Base-by-base conservation (phyloP, 1,139 yeast species). In the Sugiyamaella neomexicana region DNA sequence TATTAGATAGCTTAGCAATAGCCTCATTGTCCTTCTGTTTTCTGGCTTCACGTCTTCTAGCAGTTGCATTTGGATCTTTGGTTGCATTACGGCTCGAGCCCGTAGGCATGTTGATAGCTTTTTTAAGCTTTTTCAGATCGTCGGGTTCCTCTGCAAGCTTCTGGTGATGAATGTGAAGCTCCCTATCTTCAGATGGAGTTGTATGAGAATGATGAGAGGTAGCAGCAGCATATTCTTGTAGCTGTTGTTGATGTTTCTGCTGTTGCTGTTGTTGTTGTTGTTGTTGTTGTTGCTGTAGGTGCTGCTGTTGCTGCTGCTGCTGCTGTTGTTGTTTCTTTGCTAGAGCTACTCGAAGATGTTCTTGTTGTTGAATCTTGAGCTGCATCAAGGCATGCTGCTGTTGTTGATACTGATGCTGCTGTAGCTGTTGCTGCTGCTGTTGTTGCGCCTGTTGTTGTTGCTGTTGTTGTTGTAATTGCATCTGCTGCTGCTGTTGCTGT, bases 11-110 rank as follows among this genome's bases (percentile, higher is more conserved):
- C 64, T 83, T 86, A 54, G 81, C 79, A 58, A 89, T 79, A 25
- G 89, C 82, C 63, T 86, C 89, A 59, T 78, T 83, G 66, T 84
- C 88, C 65, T 80, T 78, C 57, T 81, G 78, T 60, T 80, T 81
- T 71, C 87, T 81, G 63, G 87, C 86, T 69, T 86, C 95, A 56
- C 96, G 79, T 69, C 87, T 83, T 70, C 85, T 82, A 56, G 85
- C 88, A 2, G 63, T 58, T 3, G 66, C 69, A 7, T 60, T 62
- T 1, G 69, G 67, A 50, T 66, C 70, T 48, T 65, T 65, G 23
- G 65, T 55, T 81, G 81, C 54, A 75, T 69, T 51, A 12, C 50
- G 50, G 20, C 42, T n/a, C 45, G 17, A 54, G 15, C 27, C n/a
- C n/a, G n/a, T n/a, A n/a, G n/a, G n/a, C 8, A 66, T 68, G 36